Evolutionary conservation across 345 rosid genomes (phyloP), one percentile per base, ranked within the genome.

Genomic region (Acer yangbiense): DNA sequence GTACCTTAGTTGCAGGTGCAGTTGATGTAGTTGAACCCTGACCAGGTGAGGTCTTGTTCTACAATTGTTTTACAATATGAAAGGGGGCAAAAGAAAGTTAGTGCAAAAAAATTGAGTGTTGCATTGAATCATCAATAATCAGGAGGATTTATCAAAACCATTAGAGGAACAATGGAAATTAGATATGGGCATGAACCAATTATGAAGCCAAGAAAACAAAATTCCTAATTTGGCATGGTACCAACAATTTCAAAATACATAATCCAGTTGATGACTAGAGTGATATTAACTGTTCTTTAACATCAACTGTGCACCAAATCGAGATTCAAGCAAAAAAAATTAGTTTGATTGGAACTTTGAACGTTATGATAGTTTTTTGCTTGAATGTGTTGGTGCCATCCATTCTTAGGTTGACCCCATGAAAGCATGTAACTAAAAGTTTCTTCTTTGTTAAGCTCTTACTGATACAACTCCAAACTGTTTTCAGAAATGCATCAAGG

Each of bases 21-120:
- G 82, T 58, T 46, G 93, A 79, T 44, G 86, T 68, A 75, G 87
- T 76, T 70, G 93, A 85, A 68, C 86, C 88, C 72, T 85, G 90
- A 2, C 88, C 89, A 43, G 91, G 39, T 9, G 90, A 46, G 80
- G 79, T 85, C 85, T 91, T 91, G 67, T 20, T 86, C 93, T 91
- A 79, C 55, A 16, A 84, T 78, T 58, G 65, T 75, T 46, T 62
- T 44, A 74, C 52, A 58, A 76, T 20, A 27, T 4, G 57, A 71
- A 71, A 46, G 13, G n/a, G 11, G 4, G 35, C 16, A 58, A 60
- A 39, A 35, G 9, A 57, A 39, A 20, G 9, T 20, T 14, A 43
- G 12, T 55, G 50, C 18, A 7, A 57, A 32, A 72, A 8, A 54
- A 43, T 43, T 2, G n/a, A 14, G 58, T 69, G 46, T 11, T 17